These are phyloP conservation scores for Carallia pectinifolia DNA, from an alignment of 345 rosid genomes.

Conservation along the genomic window DNA sequence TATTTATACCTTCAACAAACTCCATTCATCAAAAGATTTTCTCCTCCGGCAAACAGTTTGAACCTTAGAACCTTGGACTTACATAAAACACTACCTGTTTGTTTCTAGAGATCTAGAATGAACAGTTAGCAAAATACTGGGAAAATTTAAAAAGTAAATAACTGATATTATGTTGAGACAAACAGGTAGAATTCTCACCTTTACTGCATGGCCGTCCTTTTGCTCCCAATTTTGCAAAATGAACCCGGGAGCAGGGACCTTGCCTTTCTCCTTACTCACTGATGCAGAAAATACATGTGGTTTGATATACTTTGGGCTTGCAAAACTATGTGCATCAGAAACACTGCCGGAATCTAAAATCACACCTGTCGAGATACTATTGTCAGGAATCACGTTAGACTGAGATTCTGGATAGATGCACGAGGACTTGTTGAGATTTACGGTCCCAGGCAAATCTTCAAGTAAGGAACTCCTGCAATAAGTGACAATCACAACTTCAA, in stretches of 20 bases:
- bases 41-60: too few relatives aligned
- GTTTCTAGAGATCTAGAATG: background rate
- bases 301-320: conserved; percentile 33
- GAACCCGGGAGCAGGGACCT: conserved; percentile 16
- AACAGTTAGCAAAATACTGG: background rate
- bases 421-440: conserved; percentile 24
- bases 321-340: conserved; percentile 15
- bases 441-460: conserved; percentile 38
- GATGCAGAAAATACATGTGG: conserved; percentile 34
- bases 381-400: conserved; percentile 13
- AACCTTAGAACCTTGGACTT: background rate
- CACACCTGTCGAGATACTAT: conserved; percentile 18
- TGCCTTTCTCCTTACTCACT: conserved; percentile 15
- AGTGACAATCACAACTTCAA: conserved; percentile 7
- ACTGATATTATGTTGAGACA: background rate
- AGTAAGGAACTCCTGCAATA: conserved; percentile 47
- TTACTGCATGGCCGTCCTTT: background rate
- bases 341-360: conserved; percentile 29
- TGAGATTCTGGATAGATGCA: conserved; percentile 32
- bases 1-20: too few relatives aligned
- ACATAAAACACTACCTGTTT: background rate
- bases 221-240: conserved; percentile 11
- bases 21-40: too few relatives aligned
- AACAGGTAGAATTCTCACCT: conserved; percentile 27
- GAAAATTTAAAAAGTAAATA: background rate